A percentile compares a stretch with the other conserved stretches of the same genome.
These are phyloP conservation scores for Niveomyces coronatus DNA, from an alignment of 2,329 filamentous ascomycete species.

Conservation along the genomic window DNA sequence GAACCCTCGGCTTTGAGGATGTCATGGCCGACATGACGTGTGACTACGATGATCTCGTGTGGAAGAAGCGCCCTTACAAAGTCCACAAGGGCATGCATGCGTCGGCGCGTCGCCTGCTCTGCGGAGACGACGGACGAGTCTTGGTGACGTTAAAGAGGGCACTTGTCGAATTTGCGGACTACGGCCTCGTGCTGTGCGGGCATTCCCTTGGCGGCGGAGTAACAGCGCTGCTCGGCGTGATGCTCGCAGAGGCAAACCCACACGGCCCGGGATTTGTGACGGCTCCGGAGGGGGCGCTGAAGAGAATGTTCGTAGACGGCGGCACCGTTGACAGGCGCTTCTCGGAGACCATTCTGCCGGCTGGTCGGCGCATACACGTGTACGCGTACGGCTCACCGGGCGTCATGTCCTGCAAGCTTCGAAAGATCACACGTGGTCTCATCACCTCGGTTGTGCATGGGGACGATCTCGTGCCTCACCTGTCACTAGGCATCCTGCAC, in stretches of 20 bases:
- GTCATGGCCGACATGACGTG: constrained; percentile 65
- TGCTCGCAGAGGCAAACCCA: constrained; percentile 54
- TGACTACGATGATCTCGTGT: constrained; percentile 56
- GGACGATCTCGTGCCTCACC: constrained; percentile 61
- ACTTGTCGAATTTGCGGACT: constrained; percentile 55
- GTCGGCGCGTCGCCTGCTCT: constrained; percentile 56
- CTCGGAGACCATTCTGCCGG: constrained; percentile 43
- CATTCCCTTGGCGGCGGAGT: constrained; percentile 62
- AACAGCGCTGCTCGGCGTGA: constrained; percentile 58
- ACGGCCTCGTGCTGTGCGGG: constrained; percentile 59
- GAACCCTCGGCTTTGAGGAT: constrained; percentile 64
- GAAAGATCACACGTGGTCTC: constrained; percentile 59
- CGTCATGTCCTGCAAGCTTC: constrained; percentile 59
- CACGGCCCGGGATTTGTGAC: constrained; percentile 52
- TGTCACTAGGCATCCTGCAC: constrained; percentile 64
- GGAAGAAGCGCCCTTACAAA: constrained; percentile 55
- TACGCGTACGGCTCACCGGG: constrained; percentile 70
- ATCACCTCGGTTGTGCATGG: constrained; percentile 67
- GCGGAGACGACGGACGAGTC: constrained; percentile 56
- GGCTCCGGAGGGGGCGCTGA: constrained; percentile 34
- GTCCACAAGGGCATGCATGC: constrained; percentile 69
- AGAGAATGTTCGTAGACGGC: constrained; percentile 26
- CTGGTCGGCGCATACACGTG: constrained; percentile 63
- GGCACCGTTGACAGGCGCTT: constrained; percentile 17
- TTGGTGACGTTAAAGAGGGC: constrained; percentile 56